phyloP scores from a whole-genome alignment of 805 yeast species.

The Metschnikowia peoriensis region DNA sequence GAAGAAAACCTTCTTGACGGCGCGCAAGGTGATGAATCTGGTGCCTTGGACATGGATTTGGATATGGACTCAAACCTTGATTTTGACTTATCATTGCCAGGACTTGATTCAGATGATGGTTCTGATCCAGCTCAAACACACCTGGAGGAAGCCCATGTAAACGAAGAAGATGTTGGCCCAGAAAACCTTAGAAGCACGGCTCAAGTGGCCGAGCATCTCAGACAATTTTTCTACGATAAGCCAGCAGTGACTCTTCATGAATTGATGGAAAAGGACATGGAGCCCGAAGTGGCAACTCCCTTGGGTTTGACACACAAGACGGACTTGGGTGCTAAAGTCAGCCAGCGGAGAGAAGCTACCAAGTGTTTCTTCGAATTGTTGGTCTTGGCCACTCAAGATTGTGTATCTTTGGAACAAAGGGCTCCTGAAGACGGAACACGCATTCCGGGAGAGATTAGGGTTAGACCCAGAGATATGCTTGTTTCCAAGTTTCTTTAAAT shows the following conservation, averaged over 20 bases:
- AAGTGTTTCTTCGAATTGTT: slow-evolving; percentile 77
- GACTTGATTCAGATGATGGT: slow-evolving; percentile 24
- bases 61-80: slow-evolving; percentile 22
- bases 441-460: slow-evolving; percentile 58
- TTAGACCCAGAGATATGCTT: slow-evolving; percentile 45
- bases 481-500: slow-evolving; percentile 22
- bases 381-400: slow-evolving; percentile 76
- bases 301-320: slow-evolving; percentile 20
- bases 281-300: slow-evolving; percentile 16
- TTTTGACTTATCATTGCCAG: slow-evolving; percentile 28
- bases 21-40: slow-evolving; percentile 4
- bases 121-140: slow-evolving; percentile 3
- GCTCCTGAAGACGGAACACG: slow-evolving; percentile 23
- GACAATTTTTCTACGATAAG: slow-evolving; percentile 28
- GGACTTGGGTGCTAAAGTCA: slow-evolving; percentile 21
- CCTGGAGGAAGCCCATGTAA: slow-evolving; percentile 9
- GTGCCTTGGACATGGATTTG: slow-evolving; percentile 12
- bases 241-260: slow-evolving; percentile 32
- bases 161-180: slow-evolving; percentile 1
- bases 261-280: slow-evolving; percentile 38
- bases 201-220: slow-evolving; percentile 50
- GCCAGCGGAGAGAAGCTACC: slow-evolving; percentile 58
- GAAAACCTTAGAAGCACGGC: slow-evolving; percentile 49
- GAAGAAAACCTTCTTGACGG: slow-evolving; percentile 15
- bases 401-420: slow-evolving; percentile 61